phyloP scores from a whole-genome alignment of 2,329 filamentous ascomycete species.

The Mycosphaerella sp. region DNA sequence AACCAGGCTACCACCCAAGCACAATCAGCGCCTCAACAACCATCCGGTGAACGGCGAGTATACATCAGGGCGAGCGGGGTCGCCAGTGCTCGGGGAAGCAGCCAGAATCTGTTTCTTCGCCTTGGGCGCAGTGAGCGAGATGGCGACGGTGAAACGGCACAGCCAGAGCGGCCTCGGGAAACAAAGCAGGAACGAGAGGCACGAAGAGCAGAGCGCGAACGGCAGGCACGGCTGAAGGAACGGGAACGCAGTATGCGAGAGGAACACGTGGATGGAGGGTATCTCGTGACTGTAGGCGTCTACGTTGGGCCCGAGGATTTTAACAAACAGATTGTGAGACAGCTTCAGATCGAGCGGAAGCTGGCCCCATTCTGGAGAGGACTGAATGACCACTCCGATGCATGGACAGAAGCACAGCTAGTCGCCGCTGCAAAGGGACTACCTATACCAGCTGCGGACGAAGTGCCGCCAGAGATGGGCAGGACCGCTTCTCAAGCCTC shows the following conservation, averaged over 20 bases:
- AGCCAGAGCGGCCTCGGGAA: slow-evolving; percentile 61
- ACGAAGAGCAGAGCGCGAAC: slow-evolving; percentile 74
- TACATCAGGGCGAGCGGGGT: slow-evolving; percentile 43
- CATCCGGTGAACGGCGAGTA: slow-evolving; percentile 29
- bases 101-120: slow-evolving; percentile 55
- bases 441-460: slow-evolving; percentile 75
- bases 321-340: slow-evolving; percentile 78
- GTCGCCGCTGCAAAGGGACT: slow-evolving; percentile 81
- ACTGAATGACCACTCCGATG: slow-evolving; percentile 77
- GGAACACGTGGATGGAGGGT: slow-evolving; percentile 91
- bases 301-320: slow-evolving; percentile 93
- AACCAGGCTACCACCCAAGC: slow-evolving; percentile 24
- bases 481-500: slow-evolving; percentile 33
- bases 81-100: slow-evolving; percentile 42
- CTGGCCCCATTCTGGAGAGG: slow-evolving; percentile 95
- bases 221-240: slow-evolving; percentile 67
- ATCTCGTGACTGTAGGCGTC: slow-evolving; percentile 84
- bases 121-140: slow-evolving; percentile 43
- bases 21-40: slow-evolving; percentile 24
- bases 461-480: slow-evolving; percentile 65
- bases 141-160: slow-evolving; percentile 45
- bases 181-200: slow-evolving; percentile 89
- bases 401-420: slow-evolving; percentile 94
- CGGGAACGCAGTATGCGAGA: slow-evolving; percentile 84
- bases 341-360: slow-evolving; percentile 90